phyloP scores from a whole-genome alignment of 257 asterid genomes.

The Mentha longifolia region DNA sequence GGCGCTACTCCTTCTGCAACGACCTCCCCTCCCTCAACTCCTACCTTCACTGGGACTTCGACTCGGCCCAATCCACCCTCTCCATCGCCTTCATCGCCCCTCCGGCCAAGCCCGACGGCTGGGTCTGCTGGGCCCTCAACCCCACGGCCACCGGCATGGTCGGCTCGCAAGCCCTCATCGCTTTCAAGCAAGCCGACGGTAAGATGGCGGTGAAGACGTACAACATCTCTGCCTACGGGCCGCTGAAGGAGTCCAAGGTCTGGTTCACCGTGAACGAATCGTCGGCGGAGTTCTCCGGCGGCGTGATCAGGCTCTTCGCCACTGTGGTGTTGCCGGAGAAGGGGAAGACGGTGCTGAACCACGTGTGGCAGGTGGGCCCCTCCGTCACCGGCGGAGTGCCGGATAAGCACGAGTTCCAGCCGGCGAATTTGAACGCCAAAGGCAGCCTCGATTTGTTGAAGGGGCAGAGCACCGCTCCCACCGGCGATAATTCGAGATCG shows the following conservation, averaged over 20 bases:
- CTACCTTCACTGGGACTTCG: constrained; percentile 71
- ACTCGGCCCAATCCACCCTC: constrained; percentile 50
- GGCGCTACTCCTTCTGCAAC: constrained; percentile 60
- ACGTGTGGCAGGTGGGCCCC: constrained; percentile 77
- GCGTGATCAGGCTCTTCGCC: constrained; percentile 62
- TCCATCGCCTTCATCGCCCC: constrained; percentile 72
- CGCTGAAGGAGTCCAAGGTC: constrained; percentile 52
- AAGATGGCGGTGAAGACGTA: constrained; percentile 53
- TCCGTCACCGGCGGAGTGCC: constrained; percentile 55
- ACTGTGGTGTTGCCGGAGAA: constrained; percentile 63
- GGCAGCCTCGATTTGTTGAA: constrained; percentile 53
- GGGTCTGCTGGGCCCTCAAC: constrained; percentile 93
- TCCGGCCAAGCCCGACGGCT: constrained; percentile 62
- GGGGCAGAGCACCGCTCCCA: constrained; percentile 49
- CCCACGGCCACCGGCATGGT: constrained; percentile 71
- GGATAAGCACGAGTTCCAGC: constrained; percentile 48
- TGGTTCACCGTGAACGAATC: constrained; percentile 61
- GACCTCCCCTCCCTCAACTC: constrained; percentile 67
- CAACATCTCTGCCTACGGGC: constrained; percentile 44
- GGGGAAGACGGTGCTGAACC: constrained; percentile 53
- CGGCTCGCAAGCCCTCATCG: constrained; percentile 79
- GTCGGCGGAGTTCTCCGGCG: constrained; percentile 48
- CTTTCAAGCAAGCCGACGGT: constrained; percentile 53
- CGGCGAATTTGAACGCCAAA: constrained; percentile 52
- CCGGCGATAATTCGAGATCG: constrained; percentile 47